Evolutionary conservation across 1,284 basidiomycete genomes (phyloP), one percentile per base, ranked within the genome.

Genomic region (Sanghuangporus weigelae): DNA sequence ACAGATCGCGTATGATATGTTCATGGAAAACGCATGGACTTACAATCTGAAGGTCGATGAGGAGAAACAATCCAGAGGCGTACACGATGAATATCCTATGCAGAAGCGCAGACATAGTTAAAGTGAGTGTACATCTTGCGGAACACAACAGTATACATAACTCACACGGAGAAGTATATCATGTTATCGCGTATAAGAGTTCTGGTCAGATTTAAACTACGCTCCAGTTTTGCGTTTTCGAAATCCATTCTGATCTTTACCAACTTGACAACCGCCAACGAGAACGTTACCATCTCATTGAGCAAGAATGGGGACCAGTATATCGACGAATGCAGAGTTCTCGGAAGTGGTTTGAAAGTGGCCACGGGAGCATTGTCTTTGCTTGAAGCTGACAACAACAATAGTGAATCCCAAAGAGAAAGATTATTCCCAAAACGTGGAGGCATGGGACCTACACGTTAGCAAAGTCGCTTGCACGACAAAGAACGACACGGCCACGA

Each of bases 31-130:
- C 35, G 31, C 5, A 36, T 7, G 46, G 46, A 5, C 16, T 48
- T 21, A 7, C 31, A 51, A n/a, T 23, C n/a, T 12, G 1, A 19
- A 19, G 14, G 10, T 19, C 49, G 11, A 21, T 50, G 12, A 50
- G 31, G 31, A 7, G 50, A 31, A 14, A 42, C 5, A 31, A 31
- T 31, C 26, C 58, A 39, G 46, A 49, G 1, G 31, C 7, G 31
- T 50, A 59, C n/a, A 59, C 58, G 31, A 38, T 31, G 36, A 59
- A 59, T n/a, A 59, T 59, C 35, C 58, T 59, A 51, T 1, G 35
- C 40, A 42, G 11, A n/a, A 16, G 26, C 26, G 26, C 26, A 31
- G 1, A 46, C 3, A 16, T 26, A 26, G 4, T 31, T 31, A 31
- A 31, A 31, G 26, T 31, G 26, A 31, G 26, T 31, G 26, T 5